Percentiles rank a stretch among this genome's conserved stretches.
Conservation (phyloP, 2,329 filamentous ascomycete species). For the Pseudogymnoascus sp. region DNA sequence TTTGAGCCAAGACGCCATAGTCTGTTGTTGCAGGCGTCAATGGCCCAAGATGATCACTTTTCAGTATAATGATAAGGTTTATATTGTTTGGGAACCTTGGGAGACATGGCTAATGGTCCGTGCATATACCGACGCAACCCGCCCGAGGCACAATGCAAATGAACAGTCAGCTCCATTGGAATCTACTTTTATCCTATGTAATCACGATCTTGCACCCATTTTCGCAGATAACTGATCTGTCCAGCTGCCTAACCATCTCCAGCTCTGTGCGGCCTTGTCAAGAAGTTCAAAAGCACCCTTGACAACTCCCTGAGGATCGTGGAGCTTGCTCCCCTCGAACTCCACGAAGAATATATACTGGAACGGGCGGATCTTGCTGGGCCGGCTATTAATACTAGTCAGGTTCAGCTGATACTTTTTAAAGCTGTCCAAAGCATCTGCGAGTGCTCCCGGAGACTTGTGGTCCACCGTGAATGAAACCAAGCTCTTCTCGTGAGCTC, state of each 20-base stretch:
- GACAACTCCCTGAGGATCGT: conserved; percentile 52
- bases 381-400: conserved; percentile 83
- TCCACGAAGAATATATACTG: conserved; percentile 95
- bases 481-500: conserved; percentile 54
- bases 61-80: not conserved
- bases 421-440: conserved; percentile 75
- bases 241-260: conserved; percentile 68
- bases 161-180: not conserved
- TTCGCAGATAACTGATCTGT: conserved; percentile 26
- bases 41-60: not conserved
- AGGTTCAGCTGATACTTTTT: conserved; percentile 67
- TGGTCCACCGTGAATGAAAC: conserved; percentile 81
- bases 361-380: conserved; percentile 68
- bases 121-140: not conserved
- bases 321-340: conserved; percentile 58
- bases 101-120: not conserved
- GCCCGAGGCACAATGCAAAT: not conserved
- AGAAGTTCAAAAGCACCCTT: conserved; percentile 55
- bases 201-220: not conserved
- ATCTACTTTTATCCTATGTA: not conserved
- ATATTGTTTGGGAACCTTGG: not conserved
- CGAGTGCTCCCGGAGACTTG: conserved; percentile 70
- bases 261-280: conserved; percentile 49
- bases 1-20: not conserved
- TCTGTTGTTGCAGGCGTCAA: not conserved